Evolutionary conservation across 2,329 filamentous ascomycete species (phyloP), one percentile per base, ranked within the genome.

Genomic region (Tolypocladium cylindrosporum): DNA sequence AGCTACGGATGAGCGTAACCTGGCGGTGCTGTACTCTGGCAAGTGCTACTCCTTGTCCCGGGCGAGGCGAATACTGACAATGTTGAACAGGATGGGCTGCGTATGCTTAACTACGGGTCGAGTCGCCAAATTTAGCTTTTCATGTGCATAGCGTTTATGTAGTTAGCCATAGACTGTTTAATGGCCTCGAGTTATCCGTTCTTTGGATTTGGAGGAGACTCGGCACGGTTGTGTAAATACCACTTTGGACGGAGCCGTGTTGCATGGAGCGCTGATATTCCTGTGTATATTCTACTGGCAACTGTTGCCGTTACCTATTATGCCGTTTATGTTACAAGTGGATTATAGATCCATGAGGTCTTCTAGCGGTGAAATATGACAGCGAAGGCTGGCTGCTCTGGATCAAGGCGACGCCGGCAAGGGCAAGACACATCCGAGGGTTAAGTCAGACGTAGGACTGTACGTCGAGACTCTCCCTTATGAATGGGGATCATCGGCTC

Each of bases 11-110:
- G 92, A 96, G 75, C 83, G 84, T 64, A 97, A 99, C 69, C 71
- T 99, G 67, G 93, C 94, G 2, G 86, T 97, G 48, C 74, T 99
- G 65, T 99, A 93, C 76, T 88, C 87, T 66, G 88, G 86, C 86
- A 75, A 68, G 82, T 64, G n/a, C 31, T n/a, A 34, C n/a, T 21
- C 6, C 9, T n/a, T 21, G 9, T 40, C 39, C 9, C 14, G 55
- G 51, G 41, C 13, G 42, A 27, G 16, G 24, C 31, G 34, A 21
- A 36, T 53, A 51, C 68, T 72, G 60, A 72, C 57, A 40, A 54
- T 24, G 37, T 4, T 45, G 27, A 4, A 34, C 57, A 76, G 76
- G 76, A 39, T 78, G 76, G 76, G 76, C 75, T 54, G 76, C 76
- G 31, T 77, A 78, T 69, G 76, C 76, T 54, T 78, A 62, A 69